Conservation (phyloP, 805 yeast genomes). For the Starmerella roubikii region DNA sequence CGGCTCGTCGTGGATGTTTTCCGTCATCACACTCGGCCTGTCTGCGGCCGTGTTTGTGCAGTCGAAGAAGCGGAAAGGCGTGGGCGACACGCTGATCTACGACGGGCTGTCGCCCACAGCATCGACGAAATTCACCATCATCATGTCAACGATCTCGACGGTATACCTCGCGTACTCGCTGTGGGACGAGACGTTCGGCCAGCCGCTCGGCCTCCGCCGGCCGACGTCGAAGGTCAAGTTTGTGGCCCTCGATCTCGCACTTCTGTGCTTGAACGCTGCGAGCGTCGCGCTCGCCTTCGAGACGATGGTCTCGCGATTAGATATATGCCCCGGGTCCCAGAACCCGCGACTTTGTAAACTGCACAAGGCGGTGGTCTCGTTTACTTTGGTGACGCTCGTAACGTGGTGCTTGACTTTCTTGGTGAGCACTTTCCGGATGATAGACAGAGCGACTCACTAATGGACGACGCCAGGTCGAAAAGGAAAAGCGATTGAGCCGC, state of each 20-base stretch:
- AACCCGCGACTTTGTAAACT: slow-evolving; percentile 51
- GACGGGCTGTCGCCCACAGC: slow-evolving; percentile 30
- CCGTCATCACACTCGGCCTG: slow-evolving; percentile 56
- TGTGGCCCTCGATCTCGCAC: slow-evolving; percentile 66
- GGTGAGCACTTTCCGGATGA: slow-evolving; percentile 69
- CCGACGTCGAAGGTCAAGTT: slow-evolving; percentile 73
- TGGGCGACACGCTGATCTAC: slow-evolving; percentile 37
- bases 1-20: slow-evolving; percentile 41
- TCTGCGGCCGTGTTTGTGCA: slow-evolving; percentile 39
- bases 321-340: slow-evolving; percentile 22
- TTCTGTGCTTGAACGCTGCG: slow-evolving; percentile 81
- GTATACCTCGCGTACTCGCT: slow-evolving; percentile 70
- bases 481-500: too few relatives aligned
- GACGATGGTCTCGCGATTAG: slow-evolving; percentile 33
- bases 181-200: slow-evolving; percentile 80
- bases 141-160: slow-evolving; percentile 67
- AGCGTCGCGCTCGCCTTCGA: slow-evolving; percentile 76
- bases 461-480: too few relatives aligned
- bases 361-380: slow-evolving; percentile 66
- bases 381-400: slow-evolving; percentile 58
- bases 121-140: slow-evolving; percentile 83
- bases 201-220: slow-evolving; percentile 79
- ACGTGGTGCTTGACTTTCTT: slow-evolving; percentile 81
- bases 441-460: slow-evolving; percentile 33
- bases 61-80: slow-evolving; percentile 18